Percentiles rank a stretch among this genome's conserved stretches.
These are phyloP conservation scores for Pythium dissimile DNA, from an alignment of 352 stramenopile genomes.

Conservation along the genomic window DNA sequence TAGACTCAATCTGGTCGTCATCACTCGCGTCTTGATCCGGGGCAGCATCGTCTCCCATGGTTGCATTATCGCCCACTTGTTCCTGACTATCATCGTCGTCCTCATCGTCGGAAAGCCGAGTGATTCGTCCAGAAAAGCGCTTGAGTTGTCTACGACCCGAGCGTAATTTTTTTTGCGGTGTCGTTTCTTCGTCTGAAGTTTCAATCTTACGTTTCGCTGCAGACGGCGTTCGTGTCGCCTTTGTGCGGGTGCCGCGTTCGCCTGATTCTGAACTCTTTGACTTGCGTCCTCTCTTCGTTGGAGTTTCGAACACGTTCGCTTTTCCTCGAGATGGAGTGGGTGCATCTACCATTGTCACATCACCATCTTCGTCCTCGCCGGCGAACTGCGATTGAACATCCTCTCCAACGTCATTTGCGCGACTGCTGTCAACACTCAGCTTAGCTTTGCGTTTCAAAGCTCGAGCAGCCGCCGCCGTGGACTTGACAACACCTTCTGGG, in stretches of 20 bases:
- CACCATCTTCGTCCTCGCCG: not conserved
- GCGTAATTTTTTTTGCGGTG: conserved; percentile 9
- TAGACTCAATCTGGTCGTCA: conserved; percentile 32
- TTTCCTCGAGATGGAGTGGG: no score
- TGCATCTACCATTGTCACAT: not conserved
- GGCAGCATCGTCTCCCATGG: not conserved
- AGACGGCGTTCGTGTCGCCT: not conserved
- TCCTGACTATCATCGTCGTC: conserved; percentile 3
- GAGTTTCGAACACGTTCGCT: not conserved
- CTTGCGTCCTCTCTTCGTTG: not conserved
- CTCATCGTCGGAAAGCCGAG: conserved; percentile 24
- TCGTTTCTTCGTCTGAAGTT: conserved; percentile 3
- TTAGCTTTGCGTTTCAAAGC: conserved; percentile 21
- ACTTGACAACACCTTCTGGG: conserved; percentile 16
- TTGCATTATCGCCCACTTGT: not conserved
- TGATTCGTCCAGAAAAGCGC: conserved; percentile 17
- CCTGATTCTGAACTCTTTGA: not conserved
- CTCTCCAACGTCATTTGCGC: not conserved
- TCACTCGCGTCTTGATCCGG: conserved; percentile 2
- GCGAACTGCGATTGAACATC: conserved; percentile 9
- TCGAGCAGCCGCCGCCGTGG: not conserved
- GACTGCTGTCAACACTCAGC: conserved; percentile 1
- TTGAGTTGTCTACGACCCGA: not conserved
- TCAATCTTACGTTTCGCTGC: conserved; percentile 21
- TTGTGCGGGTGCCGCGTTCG: not conserved